phyloP scores from a whole-genome alignment of 768 basidiomycete species.

The Suillus sp. region DNA sequence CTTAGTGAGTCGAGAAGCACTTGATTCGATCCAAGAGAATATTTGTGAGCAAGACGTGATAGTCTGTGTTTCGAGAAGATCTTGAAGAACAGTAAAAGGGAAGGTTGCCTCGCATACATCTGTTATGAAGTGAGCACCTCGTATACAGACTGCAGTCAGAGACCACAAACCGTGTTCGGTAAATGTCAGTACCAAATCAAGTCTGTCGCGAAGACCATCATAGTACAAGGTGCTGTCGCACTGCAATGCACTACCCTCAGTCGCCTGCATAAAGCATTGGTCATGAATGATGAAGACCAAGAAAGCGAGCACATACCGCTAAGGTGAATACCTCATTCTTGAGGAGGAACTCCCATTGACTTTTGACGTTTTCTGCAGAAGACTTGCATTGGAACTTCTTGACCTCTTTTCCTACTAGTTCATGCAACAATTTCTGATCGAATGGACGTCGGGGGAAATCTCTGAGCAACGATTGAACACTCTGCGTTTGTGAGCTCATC shows the following conservation, averaged over 20 bases:
- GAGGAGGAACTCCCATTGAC: constrained; percentile 74
- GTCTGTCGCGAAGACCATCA: constrained; percentile 53
- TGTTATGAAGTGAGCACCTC: constrained; percentile 28
- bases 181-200: constrained; percentile 77
- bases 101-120: constrained; percentile 80
- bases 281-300: not conserved
- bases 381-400: constrained; percentile 42
- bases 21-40: constrained; percentile 84
- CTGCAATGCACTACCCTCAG: constrained; percentile 67
- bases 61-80: constrained; percentile 84
- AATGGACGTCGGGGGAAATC: constrained; percentile 55
- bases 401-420: constrained; percentile 51
- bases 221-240: constrained; percentile 60
- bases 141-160: constrained; percentile 4
- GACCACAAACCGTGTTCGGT: constrained; percentile 67
- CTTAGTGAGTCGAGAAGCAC: constrained; percentile 68
- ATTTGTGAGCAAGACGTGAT: constrained; percentile 84
- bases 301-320: constrained; percentile 52
- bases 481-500: constrained; percentile 56
- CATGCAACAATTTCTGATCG: constrained; percentile 47
- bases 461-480: constrained; percentile 51
- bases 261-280: constrained; percentile 44
- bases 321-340: constrained; percentile 71
- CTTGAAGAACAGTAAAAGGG: constrained; percentile 74
- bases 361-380: constrained; percentile 62